Conservation (phyloP, 2,329 filamentous ascomycete genomes). For the Fusarium liriodendri region DNA sequence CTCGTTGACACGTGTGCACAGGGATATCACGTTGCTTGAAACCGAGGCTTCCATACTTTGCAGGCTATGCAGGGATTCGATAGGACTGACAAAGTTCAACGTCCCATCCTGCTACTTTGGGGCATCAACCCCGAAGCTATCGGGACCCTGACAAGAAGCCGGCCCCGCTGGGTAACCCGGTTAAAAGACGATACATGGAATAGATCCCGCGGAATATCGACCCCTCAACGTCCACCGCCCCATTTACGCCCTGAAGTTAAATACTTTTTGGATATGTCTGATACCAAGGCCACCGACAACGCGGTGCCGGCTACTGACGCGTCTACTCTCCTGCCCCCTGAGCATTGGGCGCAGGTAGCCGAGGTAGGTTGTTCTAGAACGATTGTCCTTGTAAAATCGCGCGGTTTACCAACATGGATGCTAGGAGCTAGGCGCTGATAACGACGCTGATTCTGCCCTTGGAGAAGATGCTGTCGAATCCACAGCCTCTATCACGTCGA, state of each 20-base stretch:
- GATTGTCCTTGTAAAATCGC: neutral
- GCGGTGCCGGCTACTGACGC: neutral
- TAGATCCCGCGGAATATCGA: neutral
- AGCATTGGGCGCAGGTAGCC: slow-evolving; percentile 29
- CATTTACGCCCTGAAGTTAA: no score
- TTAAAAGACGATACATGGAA: neutral
- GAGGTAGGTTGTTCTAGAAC: slow-evolving; percentile 15
- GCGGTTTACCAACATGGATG: neutral
- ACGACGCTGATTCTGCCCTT: slow-evolving; percentile 18
- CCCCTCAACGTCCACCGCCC: neutral
- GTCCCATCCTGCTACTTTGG: neutral
- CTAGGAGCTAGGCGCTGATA: slow-evolving; percentile 13
- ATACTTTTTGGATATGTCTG: neutral
- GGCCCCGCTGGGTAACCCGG: neutral
- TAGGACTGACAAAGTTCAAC: neutral
- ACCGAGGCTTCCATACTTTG: neutral
- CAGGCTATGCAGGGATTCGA: neutral
- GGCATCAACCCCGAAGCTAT: neutral
- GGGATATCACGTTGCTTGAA: neutral
- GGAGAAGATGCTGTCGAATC: slow-evolving; percentile 8
- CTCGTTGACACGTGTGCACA: neutral
- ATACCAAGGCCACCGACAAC: neutral
- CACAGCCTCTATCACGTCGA: slow-evolving; percentile 21
- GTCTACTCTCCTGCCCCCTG: slow-evolving; percentile 18
- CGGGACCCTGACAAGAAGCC: neutral